Percentiles rank a stretch among this genome's conserved stretches.
Evolutionary conservation across 331 rosid genomes (phyloP).

Genomic region (Ulmus americana): DNA sequence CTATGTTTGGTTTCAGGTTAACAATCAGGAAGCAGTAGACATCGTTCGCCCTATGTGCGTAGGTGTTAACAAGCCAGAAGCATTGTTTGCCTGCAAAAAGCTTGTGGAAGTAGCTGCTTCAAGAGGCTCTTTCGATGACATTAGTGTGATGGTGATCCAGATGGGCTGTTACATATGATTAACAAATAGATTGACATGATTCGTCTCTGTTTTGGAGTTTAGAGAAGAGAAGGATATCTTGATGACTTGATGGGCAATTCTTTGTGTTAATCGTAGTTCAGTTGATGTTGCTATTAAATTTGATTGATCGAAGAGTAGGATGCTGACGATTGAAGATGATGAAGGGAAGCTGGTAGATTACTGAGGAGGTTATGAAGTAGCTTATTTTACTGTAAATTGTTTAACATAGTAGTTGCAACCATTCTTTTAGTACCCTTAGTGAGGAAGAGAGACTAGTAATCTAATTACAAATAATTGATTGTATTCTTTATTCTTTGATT

Average conservation of each 20-base stretch:
- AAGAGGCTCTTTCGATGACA: constrained; percentile 76
- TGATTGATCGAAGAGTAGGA: not conserved
- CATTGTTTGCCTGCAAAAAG: constrained; percentile 71
- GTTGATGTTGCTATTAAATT: not conserved
- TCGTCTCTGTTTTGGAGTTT: not conserved
- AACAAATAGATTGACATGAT: constrained; percentile 4
- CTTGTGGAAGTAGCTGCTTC: constrained; percentile 63
- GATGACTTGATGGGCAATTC: not conserved
- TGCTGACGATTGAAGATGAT: not conserved
- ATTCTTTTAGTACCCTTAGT: not conserved
- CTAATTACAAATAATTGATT: constrained; percentile 4
- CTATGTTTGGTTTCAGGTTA: constrained; percentile 47
- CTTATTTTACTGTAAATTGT: constrained; percentile 9
- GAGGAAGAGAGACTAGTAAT: not conserved
- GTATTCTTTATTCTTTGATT: constrained; percentile 24
- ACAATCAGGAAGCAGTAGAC: constrained; percentile 86
- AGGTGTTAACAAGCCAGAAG: constrained; percentile 36
- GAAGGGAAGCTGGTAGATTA: not conserved
- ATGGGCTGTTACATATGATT: constrained; percentile 40
- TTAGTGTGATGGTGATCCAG: constrained; percentile 68
- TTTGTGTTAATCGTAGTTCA: not conserved
- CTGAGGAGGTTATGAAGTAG: not conserved
- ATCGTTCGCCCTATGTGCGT: constrained; percentile 46
- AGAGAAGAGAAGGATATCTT: not conserved
- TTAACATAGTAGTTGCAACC: constrained; percentile 1